These are phyloP conservation scores for Paracoccidioides brasiliensis DNA, from an alignment of 2,329 filamentous ascomycete species.

Conservation along the genomic window DNA sequence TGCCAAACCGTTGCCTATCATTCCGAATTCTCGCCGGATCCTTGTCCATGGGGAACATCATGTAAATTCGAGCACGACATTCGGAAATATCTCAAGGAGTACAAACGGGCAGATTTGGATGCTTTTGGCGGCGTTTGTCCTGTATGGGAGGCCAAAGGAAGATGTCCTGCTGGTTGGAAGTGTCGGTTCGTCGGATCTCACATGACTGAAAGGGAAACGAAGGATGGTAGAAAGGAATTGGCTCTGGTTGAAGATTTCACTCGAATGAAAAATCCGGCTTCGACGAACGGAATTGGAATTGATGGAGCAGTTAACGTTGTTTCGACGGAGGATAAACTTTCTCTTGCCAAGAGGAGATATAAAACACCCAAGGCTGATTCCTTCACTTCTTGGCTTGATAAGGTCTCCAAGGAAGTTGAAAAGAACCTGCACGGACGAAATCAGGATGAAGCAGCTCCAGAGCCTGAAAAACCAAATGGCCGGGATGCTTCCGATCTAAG, in stretches of 20 bases:
- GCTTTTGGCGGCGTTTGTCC: constrained; percentile 71
- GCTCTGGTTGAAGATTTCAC: constrained; percentile 46
- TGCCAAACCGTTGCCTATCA: constrained; percentile 60
- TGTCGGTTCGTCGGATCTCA: constrained; percentile 85
- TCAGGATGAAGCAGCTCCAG: constrained; percentile 20
- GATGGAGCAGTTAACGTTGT: constrained; percentile 66
- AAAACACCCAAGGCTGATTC: constrained; percentile 59
- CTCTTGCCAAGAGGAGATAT: constrained; percentile 59
- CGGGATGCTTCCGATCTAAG: constrained; percentile 21
- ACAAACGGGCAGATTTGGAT: constrained; percentile 65
- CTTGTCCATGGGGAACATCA: constrained; percentile 64
- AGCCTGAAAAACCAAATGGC: constrained; percentile 15
- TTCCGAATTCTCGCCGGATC: constrained; percentile 65
- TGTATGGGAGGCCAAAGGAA: constrained; percentile 61
- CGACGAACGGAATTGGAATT: constrained; percentile 19
- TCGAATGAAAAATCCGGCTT: constrained; percentile 30
- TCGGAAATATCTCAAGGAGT: constrained; percentile 68
- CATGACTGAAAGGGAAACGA: constrained; percentile 62
- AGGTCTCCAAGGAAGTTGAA: constrained; percentile 40
- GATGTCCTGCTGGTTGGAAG: constrained; percentile 79
- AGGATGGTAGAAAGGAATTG: constrained; percentile 73
- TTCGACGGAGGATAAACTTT: constrained; percentile 54
- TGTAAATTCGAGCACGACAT: constrained; percentile 78
- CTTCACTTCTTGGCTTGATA: constrained; percentile 66
- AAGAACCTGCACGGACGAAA: constrained; percentile 38